phyloP scores from a whole-genome alignment of 176 grass and related monocot species.

The Rhynchospora pubera region DNA sequence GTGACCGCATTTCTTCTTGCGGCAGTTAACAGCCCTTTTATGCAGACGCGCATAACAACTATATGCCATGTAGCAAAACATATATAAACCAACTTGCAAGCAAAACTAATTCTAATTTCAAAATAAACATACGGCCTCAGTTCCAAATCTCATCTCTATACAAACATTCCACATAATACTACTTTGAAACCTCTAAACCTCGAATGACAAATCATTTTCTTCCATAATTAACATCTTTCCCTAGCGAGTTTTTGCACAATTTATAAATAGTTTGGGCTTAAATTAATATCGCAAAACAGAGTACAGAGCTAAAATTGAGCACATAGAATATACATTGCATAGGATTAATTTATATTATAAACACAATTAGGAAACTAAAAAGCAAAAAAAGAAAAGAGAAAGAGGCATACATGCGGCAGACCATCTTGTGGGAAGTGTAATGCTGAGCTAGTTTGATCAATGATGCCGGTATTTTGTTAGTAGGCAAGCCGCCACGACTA shows the following conservation, averaged over 20 bases:
- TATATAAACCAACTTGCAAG: neutral
- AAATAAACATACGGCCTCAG: neutral
- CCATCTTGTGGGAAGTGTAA: constrained; percentile 58
- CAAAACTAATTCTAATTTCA: neutral
- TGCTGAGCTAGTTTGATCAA: constrained; percentile 47
- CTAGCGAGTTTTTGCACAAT: neutral
- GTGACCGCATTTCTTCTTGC: constrained; percentile 21
- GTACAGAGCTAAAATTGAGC: neutral
- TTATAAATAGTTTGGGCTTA: too few relatives aligned
- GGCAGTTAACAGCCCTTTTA: neutral
- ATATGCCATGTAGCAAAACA: neutral
- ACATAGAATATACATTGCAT: neutral
- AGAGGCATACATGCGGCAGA: constrained; percentile 63
- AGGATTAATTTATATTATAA: neutral
- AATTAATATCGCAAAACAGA: neutral
- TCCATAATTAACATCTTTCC: neutral
- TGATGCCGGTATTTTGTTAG: neutral
- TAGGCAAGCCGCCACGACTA: neutral
- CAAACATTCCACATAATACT: too few relatives aligned
- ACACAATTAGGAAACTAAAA: neutral
- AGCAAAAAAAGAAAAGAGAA: neutral
- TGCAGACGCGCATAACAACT: neutral
- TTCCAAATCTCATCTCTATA: neutral
- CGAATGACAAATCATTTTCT: neutral
- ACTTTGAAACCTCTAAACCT: neutral